A percentile compares a stretch with the other conserved stretches of the same genome.
Conservation (phyloP, 305 asterid genomes). For the Solanum hybrid region DNA sequence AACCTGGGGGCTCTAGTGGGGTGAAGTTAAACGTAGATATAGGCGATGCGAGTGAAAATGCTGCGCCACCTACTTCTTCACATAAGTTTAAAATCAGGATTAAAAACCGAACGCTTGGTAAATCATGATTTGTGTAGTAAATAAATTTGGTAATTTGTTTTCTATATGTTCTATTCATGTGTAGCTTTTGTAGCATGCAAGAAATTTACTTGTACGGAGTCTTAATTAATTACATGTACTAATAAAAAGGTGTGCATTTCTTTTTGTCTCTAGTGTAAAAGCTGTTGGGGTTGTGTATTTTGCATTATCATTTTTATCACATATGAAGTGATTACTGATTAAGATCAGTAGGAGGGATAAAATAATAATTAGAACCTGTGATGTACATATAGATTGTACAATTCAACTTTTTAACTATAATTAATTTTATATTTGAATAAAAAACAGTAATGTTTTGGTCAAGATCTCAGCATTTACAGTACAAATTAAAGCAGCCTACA, state of each 20-base stretch:
- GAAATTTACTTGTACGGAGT: neutral
- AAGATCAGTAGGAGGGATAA: neutral
- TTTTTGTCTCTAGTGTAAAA: neutral
- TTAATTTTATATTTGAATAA: neutral
- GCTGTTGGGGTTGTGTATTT: neutral
- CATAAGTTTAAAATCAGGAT: slow-evolving; percentile 74
- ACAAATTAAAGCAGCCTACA: neutral
- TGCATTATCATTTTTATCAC: neutral
- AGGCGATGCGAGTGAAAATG: slow-evolving; percentile 25
- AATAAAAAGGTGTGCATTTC: neutral
- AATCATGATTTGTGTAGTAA: slow-evolving; percentile 23
- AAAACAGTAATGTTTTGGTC: neutral
- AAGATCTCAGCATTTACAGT: neutral
- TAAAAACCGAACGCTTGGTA: slow-evolving; percentile 58
- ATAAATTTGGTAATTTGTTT: neutral
- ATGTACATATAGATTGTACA: neutral
- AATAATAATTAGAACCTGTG: neutral
- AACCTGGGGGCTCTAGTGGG: slow-evolving; percentile 24
- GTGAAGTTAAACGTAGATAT: slow-evolving; percentile 26
- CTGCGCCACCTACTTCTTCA: slow-evolving; percentile 34
- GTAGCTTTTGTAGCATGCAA: neutral
- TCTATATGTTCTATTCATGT: neutral
- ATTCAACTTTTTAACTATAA: neutral
- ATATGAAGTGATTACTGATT: neutral
- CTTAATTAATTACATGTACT: neutral